Percentiles rank a stretch among this genome's conserved stretches.
phyloP scores from a whole-genome alignment of 2,329 filamentous ascomycete genomes.

The Cucurbitaria berberidis region DNA sequence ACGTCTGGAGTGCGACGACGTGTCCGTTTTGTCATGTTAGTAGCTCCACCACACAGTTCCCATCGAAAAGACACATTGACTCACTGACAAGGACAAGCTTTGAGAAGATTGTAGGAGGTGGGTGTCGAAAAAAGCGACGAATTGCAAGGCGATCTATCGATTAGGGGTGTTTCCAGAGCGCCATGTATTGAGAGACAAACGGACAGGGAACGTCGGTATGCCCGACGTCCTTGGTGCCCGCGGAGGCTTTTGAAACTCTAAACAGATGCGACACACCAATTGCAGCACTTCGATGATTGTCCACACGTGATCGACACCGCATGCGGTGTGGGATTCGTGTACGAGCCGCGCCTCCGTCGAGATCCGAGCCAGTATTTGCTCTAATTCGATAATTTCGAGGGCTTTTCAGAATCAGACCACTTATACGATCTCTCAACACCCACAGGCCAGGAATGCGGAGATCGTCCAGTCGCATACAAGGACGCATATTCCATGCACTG shows the following conservation, averaged over 20 bases:
- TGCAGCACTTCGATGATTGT: not conserved
- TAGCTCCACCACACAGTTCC: not conserved
- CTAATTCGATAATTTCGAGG: not conserved
- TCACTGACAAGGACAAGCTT: too few relatives aligned
- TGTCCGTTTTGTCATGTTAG: not conserved
- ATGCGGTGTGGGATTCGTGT: not conserved
- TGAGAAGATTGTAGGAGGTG: too few relatives aligned
- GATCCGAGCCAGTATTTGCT: not conserved
- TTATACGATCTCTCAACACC: not conserved
- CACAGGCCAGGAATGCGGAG: not conserved
- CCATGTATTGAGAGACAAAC: not conserved
- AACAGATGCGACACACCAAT: too few relatives aligned
- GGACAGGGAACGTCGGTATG: not conserved
- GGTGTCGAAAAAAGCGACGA: too few relatives aligned
- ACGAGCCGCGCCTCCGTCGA: not conserved
- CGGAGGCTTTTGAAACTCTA: not conserved
- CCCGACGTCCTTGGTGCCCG: not conserved
- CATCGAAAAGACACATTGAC: too few relatives aligned
- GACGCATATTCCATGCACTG: not conserved
- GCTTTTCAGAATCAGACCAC: constrained; percentile 3
- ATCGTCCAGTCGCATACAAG: not conserved
- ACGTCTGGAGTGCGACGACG: not conserved
- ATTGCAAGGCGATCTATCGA: too few relatives aligned
- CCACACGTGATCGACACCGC: not conserved
- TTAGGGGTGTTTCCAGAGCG: too few relatives aligned